phyloP scores from a whole-genome alignment of 1,284 basidiomycete genomes.

The Tranzscheliella williamsii region DNA sequence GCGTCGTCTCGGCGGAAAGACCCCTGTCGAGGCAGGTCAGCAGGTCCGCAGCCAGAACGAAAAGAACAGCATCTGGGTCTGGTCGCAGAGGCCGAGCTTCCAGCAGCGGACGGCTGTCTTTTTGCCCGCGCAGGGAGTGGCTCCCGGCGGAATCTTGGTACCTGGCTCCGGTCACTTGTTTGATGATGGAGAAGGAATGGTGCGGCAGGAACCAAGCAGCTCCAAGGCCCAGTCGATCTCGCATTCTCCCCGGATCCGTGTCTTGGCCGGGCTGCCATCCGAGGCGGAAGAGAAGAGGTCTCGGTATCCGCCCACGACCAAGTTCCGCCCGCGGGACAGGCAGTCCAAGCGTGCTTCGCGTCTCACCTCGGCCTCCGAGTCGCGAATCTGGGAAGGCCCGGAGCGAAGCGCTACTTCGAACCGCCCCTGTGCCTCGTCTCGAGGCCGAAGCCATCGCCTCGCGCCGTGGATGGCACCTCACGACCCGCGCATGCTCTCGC shows the following conservation, averaged over 20 bases:
- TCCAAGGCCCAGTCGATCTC: slow-evolving; percentile 5
- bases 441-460: slow-evolving; percentile 5
- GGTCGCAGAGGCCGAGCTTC: slow-evolving; percentile 22
- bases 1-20: slow-evolving; percentile 5
- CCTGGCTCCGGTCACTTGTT: no score
- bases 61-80: slow-evolving; percentile 29
- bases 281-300: slow-evolving; percentile 18
- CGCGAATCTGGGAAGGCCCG: slow-evolving; percentile 10
- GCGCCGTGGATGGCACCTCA: slow-evolving; percentile 38
- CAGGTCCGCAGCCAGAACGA: slow-evolving; percentile 3
- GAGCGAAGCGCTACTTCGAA: neutral
- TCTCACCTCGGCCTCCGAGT: slow-evolving; percentile 11
- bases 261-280: slow-evolving; percentile 32
- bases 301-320: slow-evolving; percentile 4
- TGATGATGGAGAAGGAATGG: no score
- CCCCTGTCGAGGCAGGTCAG: slow-evolving; percentile 1
- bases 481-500: slow-evolving; percentile 13
- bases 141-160: slow-evolving; percentile 27
- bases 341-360: slow-evolving; percentile 10
- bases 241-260: slow-evolving; percentile 26
- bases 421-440: no score
- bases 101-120: slow-evolving; percentile 5
- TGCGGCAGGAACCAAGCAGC: neutral
- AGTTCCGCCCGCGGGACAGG: slow-evolving; percentile 17
- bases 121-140: slow-evolving; percentile 13